Conservation (phyloP, 768 basidiomycete species). For the Phylloporus sp. region DNA sequence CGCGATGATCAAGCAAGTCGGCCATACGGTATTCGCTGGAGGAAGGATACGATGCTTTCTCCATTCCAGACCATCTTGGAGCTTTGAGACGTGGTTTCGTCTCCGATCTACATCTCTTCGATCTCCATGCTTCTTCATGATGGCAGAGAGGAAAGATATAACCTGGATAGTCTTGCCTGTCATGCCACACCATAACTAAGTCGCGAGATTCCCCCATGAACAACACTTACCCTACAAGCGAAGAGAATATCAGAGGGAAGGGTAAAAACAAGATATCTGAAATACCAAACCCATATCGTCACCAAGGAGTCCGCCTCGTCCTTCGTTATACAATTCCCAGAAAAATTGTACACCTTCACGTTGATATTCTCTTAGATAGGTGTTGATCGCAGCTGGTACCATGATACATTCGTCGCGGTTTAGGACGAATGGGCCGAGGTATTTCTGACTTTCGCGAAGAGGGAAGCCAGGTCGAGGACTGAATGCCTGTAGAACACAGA, state of each 20-base stretch:
- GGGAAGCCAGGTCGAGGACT: conserved; percentile 53
- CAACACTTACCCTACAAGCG: conserved; percentile 23
- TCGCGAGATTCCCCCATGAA: neutral
- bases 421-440: conserved; percentile 46
- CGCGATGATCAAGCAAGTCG: conserved; percentile 83
- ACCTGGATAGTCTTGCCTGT: conserved; percentile 94
- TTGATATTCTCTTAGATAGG: conserved; percentile 87
- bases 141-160: conserved; percentile 82
- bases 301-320: conserved; percentile 77
- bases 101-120: conserved; percentile 62
- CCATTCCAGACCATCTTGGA: conserved; percentile 61
- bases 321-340: conserved; percentile 62
- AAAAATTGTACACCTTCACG: conserved; percentile 82
- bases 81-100: conserved; percentile 54
- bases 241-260: neutral
- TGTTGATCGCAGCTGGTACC: conserved; percentile 71
- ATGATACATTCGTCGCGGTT: conserved; percentile 41
- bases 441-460: conserved; percentile 39
- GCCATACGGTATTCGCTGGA: conserved; percentile 68
- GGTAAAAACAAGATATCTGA: conserved; percentile 2
- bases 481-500: conserved; percentile 28
- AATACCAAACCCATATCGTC: conserved; percentile 90
- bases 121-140: conserved; percentile 80
- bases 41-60: conserved; percentile 49
- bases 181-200: conserved; percentile 5